Base-by-base conservation (phyloP, 805 yeast species). In the Metschnikowia bowlesiae region DNA sequence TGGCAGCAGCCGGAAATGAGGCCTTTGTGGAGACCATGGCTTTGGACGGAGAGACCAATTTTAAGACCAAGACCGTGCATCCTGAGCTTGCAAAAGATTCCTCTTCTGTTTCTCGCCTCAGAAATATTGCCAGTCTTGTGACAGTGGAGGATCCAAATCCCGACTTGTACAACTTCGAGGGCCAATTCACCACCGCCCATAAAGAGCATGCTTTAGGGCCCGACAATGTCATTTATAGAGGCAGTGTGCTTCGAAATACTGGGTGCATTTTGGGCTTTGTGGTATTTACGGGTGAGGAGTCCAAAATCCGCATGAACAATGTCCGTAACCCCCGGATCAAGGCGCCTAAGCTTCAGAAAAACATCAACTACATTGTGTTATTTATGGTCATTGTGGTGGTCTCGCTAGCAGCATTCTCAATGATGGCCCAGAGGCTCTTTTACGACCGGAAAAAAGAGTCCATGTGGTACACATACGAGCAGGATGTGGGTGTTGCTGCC, bases 11-110 rank as follows among this genome's bases (percentile, higher is more conserved):
- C 36, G 79, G 78, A 42, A 52, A 49, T 54, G 90, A 85, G 37
- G 80, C 88, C 1, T 88, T 81, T 56, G 83, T 91, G 16, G 99
- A 94, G 66, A 94, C 99, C 1, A 90, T 92, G 92, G 99, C 96
- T 1, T 74, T 94, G 44, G 99, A 94, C 68, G 99, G 99, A 46
- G 99, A 94, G 67, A 94, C 98, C 0, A 92, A 90, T 63, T 73
- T 94, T 53, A 94, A 94, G 65, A 76, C 87, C 7, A 83, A 81
- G 58, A 69, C 71, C 16, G 87, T 96, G 0, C 86, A 84, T 53
- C 73, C 78, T 2, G 87, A 83, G 53, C 57, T 92, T 2, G 75
- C 83, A 38, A 77, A 78, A 13, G 54, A 67, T 9, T 73, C 84
- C 39, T 70, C 75, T 22, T 70, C 75, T 2, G 85, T 82, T 0